Base-by-base conservation (phyloP, 306 rosid species). In the Fagus crenata region DNA sequence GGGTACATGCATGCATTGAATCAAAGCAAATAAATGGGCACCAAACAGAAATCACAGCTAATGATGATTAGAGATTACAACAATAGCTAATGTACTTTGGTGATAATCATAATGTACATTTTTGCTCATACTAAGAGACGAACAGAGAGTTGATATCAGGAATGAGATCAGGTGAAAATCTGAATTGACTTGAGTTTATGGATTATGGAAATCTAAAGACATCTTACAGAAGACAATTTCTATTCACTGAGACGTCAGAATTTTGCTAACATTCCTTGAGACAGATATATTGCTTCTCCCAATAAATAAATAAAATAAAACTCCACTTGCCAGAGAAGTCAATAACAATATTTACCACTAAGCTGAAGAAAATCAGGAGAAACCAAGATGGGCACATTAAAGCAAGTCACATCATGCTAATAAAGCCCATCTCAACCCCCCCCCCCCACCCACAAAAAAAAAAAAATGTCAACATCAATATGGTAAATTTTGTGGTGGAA, bases 401-500 rank as follows among this genome's bases (percentile, higher is more conserved):
- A 61, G 8, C 40, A 5, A 63, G 9, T 63, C 42, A 63, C 32
- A 7, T 56, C 22, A 12, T 56, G 63, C 61, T 18, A 22, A 56
- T 56, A 56, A 3, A 56, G 22, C 5, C 0, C 0, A 41, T 40
- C 68, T 5, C 7, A 15, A 22, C 6, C 1, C 3, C 70, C 70
- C 70, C 3, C 32, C 49, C 70, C 42, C 5, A 40, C 67, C 28
- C 15, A 7, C 8, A 0, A 9, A 31, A 18, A 58, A 31, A 28
- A 5, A 9, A 3, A 59, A 31, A 41, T 8, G 14, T 51, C 41
- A 39, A 69, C 22, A 70, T 40, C 17, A 71, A 22, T 73, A 61
- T 74, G 13, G 35, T 13, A 43, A 2, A 53, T 40, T 35, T 67
- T 71, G 53, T 11, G 56, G 73, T 42, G 78, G 15, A 77, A 87